These are phyloP conservation scores for Rhizophora apiculata DNA, from an alignment of 345 rosid genomes.

Conservation along the genomic window DNA sequence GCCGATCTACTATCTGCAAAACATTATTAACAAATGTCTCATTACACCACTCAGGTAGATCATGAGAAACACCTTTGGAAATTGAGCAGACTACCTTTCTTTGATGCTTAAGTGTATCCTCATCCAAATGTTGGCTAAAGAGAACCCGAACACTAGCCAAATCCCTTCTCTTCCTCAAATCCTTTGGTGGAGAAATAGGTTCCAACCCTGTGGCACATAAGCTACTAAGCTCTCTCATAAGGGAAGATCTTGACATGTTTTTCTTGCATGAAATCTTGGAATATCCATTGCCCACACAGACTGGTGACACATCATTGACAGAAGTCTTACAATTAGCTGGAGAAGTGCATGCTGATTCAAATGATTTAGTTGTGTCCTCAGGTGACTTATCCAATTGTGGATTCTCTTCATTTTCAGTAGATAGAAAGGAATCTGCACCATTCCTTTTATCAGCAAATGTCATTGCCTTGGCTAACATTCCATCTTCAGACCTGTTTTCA, in stretches of 20 bases:
- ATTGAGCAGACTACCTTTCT: constrained; percentile 53
- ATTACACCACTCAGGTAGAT: constrained; percentile 3
- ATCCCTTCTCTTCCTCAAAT: constrained; percentile 69
- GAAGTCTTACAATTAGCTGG: constrained; percentile 38
- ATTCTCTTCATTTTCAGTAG: constrained; percentile 22
- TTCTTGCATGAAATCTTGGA: constrained; percentile 53
- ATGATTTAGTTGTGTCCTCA: constrained; percentile 24
- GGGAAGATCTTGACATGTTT: constrained; percentile 40
- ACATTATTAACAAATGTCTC: constrained; percentile 16
- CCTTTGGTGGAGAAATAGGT: constrained; percentile 45
- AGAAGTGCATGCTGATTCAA: constrained; percentile 28
- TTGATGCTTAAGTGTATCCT: constrained; percentile 66
- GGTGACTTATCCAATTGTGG: constrained; percentile 23
- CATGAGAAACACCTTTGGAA: constrained; percentile 1
- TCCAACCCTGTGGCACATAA: constrained; percentile 34
- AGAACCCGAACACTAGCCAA: constrained; percentile 59
- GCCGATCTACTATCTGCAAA: constrained; percentile 62
- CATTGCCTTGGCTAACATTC: constrained; percentile 7
- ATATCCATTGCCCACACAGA: constrained; percentile 81
- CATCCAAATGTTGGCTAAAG: constrained; percentile 89
- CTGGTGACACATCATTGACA: constrained; percentile 57
- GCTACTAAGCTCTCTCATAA: constrained; percentile 47
- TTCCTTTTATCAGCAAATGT: constrained; percentile 11
- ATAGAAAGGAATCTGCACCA: constrained; percentile 18
- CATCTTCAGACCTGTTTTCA: constrained; percentile 9